These are phyloP conservation scores for Yarrowia sp. DNA, from an alignment of 805 yeast species.

Conservation along the genomic window DNA sequence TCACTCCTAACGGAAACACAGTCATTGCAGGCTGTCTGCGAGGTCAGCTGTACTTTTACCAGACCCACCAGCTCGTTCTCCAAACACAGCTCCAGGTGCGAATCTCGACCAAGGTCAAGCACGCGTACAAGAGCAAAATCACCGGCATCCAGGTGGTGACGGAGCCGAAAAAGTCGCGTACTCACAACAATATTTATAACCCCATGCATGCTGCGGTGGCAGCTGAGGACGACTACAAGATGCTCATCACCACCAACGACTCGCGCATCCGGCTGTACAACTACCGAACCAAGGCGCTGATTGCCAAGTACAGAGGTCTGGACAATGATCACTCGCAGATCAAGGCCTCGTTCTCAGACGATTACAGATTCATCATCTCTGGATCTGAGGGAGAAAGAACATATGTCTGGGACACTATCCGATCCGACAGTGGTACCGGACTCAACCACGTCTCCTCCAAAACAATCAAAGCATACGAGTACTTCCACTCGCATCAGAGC, in stretches of 20 bases:
- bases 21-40: slow-evolving; percentile 78
- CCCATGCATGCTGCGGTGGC: slow-evolving; percentile 39
- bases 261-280: slow-evolving; percentile 76
- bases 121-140: slow-evolving; percentile 61
- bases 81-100: slow-evolving; percentile 56
- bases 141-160: slow-evolving; percentile 66
- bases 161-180: slow-evolving; percentile 30
- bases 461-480: slow-evolving; percentile 61
- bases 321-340: slow-evolving; percentile 75
- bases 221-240: slow-evolving; percentile 51
- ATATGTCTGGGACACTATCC: slow-evolving; percentile 71
- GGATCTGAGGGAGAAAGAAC: slow-evolving; percentile 92
- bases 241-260: slow-evolving; percentile 80
- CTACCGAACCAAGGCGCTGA: slow-evolving; percentile 59
- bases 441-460: slow-evolving; percentile 46
- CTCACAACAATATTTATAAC: slow-evolving; percentile 33
- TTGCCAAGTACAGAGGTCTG: slow-evolving; percentile 75
- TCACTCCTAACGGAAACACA: slow-evolving; percentile 68
- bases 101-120: slow-evolving; percentile 46
- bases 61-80: slow-evolving; percentile 67
- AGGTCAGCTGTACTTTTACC: slow-evolving; percentile 68
- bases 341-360: slow-evolving; percentile 67
- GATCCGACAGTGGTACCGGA: slow-evolving; percentile 36
- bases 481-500: slow-evolving; percentile 79
- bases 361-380: slow-evolving; percentile 63